Percentiles rank a stretch among this genome's conserved stretches.
Evolutionary conservation across 2,329 filamentous ascomycete species (phyloP).

Genomic region (Pseudocercospora macadamiae): DNA sequence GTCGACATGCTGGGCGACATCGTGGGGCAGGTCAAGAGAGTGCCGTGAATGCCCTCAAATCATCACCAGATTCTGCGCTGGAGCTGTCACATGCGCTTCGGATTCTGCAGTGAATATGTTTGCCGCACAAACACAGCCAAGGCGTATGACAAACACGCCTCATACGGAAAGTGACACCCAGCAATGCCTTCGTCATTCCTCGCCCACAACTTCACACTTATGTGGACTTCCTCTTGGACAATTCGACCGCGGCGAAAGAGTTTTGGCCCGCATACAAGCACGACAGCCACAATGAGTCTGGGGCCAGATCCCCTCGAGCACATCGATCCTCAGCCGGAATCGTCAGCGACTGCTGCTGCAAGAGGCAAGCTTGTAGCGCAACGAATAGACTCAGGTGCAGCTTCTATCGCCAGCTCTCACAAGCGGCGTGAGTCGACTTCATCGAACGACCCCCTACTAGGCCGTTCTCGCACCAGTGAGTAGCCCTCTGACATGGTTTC

Average conservation of each 20-base stretch:
- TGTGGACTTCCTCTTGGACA: not conserved
- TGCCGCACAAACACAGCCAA: not conserved
- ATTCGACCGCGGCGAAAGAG: not conserved
- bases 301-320: slow-evolving; percentile 3
- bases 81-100: not conserved
- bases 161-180: slow-evolving; percentile 6
- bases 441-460: not conserved
- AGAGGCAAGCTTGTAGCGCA: not conserved
- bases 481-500: not conserved
- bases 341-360: slow-evolving; percentile 7
- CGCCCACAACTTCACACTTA: not conserved
- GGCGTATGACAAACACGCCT: not conserved
- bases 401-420: not conserved
- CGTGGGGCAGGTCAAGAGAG: slow-evolving; percentile 45
- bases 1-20: slow-evolving; percentile 51
- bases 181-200: not conserved
- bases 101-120: slow-evolving; percentile 2
- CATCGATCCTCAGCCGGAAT: slow-evolving; percentile 13
- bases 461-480: not conserved
- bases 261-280: not conserved
- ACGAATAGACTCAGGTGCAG: not conserved
- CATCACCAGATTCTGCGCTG: not conserved
- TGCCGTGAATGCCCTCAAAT: no score
- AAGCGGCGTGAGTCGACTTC: not conserved
- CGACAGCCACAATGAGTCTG: slow-evolving; percentile 5